Evolutionary conservation across 1,284 basidiomycete genomes (phyloP).

Genomic region (Cutaneotrichosporon sp.): DNA sequence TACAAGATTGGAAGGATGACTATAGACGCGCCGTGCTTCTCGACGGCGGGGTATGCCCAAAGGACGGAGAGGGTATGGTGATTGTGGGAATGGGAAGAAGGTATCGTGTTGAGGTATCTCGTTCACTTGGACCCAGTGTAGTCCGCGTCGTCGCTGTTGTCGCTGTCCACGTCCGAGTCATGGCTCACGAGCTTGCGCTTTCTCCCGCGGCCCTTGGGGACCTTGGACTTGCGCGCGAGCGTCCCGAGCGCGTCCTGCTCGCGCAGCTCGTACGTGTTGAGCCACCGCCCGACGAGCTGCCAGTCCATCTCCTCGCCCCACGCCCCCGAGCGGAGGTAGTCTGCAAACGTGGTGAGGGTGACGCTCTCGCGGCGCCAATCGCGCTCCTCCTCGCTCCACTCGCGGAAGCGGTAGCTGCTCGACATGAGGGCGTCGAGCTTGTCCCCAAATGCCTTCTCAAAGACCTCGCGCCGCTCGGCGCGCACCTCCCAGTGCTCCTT

Average conservation of each 20-base stretch:
- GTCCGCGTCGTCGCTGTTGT: conserved; percentile 1
- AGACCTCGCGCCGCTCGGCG: neutral
- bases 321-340: conserved; percentile 10
- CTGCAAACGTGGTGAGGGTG: neutral
- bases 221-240: neutral
- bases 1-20: no score
- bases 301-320: conserved; percentile 16
- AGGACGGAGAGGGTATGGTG: neutral
- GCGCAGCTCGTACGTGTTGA: conserved; percentile 12
- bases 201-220: neutral
- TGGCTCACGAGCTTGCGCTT: neutral
- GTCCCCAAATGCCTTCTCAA: neutral
- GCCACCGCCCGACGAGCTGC: conserved; percentile 14
- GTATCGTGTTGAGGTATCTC: neutral
- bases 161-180: neutral
- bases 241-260: neutral
- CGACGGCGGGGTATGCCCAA: no score
- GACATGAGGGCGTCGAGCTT: neutral
- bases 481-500: conserved; percentile 1
- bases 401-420: neutral
- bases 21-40: no score
- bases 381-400: neutral
- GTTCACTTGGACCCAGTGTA: neutral
- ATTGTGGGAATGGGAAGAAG: neutral
- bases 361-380: neutral